Evolutionary conservation across 2,329 filamentous ascomycete genomes (phyloP).

Genomic region (Aspergillus arachidicola): DNA sequence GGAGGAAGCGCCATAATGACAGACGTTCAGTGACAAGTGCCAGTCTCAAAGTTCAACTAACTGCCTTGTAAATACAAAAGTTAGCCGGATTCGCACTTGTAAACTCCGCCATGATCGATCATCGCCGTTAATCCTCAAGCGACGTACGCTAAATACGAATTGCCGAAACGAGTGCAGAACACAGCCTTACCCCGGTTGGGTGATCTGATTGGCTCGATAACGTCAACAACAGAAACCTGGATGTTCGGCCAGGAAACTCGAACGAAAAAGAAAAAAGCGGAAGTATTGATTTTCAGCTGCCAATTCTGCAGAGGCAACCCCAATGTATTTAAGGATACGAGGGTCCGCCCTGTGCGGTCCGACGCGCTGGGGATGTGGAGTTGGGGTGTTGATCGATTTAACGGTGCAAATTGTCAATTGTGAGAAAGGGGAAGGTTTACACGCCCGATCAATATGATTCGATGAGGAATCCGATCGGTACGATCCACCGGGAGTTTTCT

Average conservation of each 20-base stretch:
- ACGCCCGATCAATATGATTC: slow-evolving; percentile 5
- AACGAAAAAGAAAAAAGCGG: neutral
- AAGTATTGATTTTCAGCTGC: neutral
- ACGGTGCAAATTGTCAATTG: neutral
- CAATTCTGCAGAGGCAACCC: neutral
- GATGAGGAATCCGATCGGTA: neutral
- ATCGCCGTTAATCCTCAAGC: neutral
- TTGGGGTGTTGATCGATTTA: neutral
- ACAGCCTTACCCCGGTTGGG: neutral
- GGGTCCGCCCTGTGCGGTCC: slow-evolving; percentile 1
- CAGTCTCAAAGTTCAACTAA: neutral
- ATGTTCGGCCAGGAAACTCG: neutral
- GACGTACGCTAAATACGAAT: neutral
- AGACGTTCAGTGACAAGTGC: neutral
- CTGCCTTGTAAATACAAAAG: neutral
- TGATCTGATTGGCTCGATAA: neutral
- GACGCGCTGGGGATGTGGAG: slow-evolving; percentile 6
- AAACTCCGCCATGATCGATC: neutral
- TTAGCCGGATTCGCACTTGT: neutral
- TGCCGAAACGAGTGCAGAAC: neutral
- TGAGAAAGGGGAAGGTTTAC: slow-evolving; percentile 18
- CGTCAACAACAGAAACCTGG: neutral
- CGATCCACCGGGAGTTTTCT: neutral
- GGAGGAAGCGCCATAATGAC: slow-evolving; percentile 42
- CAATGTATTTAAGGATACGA: slow-evolving; percentile 4